phyloP scores from a whole-genome alignment of 2,329 filamentous ascomycete species.

The Phyllosticta citriasiana region DNA sequence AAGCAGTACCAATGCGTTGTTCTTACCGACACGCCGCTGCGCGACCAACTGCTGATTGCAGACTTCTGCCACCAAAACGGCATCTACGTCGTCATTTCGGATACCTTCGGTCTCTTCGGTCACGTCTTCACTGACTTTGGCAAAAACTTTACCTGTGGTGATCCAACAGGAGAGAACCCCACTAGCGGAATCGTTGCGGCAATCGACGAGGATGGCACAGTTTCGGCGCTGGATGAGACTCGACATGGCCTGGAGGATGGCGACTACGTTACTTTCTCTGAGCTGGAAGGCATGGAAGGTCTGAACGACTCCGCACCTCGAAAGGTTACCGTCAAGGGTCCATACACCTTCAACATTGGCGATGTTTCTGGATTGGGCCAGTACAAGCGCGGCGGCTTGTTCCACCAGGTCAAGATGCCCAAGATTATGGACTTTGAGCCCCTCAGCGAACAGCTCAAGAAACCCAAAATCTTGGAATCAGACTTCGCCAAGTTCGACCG shows the following conservation, averaged over 20 bases:
- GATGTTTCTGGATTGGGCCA: slow-evolving; percentile 79
- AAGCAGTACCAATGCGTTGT: slow-evolving; percentile 91
- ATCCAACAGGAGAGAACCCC: slow-evolving; percentile 82
- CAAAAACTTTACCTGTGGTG: slow-evolving; percentile 81
- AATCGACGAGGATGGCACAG: slow-evolving; percentile 80
- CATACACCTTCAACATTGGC: slow-evolving; percentile 95
- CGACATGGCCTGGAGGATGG: slow-evolving; percentile 93
- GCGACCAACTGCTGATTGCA: slow-evolving; percentile 71
- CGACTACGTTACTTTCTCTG: slow-evolving; percentile 90
- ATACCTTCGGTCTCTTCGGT: slow-evolving; percentile 90
- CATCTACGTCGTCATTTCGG: slow-evolving; percentile 79
- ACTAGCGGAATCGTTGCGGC: slow-evolving; percentile 80
- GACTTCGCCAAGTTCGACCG: slow-evolving; percentile 98
- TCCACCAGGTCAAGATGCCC: slow-evolving; percentile 97
- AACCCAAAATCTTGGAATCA: slow-evolving; percentile 81
- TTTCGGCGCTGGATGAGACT: slow-evolving; percentile 89
- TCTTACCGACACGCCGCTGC: slow-evolving; percentile 71
- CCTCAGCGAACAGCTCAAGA: slow-evolving; percentile 66
- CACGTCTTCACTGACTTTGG: slow-evolving; percentile 97
- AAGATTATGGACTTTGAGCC: slow-evolving; percentile 84
- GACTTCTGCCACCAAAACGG: slow-evolving; percentile 92
- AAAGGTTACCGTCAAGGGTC: slow-evolving; percentile 85
- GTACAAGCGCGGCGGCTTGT: slow-evolving; percentile 83
- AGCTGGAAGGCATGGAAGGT: slow-evolving; percentile 83
- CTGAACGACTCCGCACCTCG: slow-evolving; percentile 76